phyloP scores from a whole-genome alignment of 495 filamentous ascomycete genomes.

The Daldinia loculata region DNA sequence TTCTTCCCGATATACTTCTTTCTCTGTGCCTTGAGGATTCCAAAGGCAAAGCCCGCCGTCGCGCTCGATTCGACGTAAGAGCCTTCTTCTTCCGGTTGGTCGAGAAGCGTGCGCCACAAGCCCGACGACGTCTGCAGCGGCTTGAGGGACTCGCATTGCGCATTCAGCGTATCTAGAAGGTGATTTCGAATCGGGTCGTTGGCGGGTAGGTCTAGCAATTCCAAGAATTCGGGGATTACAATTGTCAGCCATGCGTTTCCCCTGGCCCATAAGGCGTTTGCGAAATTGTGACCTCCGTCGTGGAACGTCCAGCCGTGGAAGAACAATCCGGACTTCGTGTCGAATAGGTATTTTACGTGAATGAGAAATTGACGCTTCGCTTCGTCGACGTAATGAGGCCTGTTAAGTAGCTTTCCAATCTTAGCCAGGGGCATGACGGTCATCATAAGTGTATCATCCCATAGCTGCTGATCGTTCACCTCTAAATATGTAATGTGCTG shows the following conservation, averaged over 20 bases:
- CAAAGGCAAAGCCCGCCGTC: constrained; percentile 78
- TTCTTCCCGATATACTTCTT: constrained; percentile 69
- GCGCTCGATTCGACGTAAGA: constrained; percentile 77
- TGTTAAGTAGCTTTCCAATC: constrained; percentile 70
- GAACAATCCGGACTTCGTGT: constrained; percentile 70
- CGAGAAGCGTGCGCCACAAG: constrained; percentile 74
- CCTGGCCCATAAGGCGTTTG: constrained; percentile 72
- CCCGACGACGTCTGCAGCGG: constrained; percentile 64
- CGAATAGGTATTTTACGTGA: constrained; percentile 77
- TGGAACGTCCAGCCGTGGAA: constrained; percentile 81
- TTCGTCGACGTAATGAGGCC: constrained; percentile 74
- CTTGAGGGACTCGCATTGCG: constrained; percentile 68
- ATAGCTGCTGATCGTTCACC: constrained; percentile 72
- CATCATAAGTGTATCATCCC: constrained; percentile 87
- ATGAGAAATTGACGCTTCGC: constrained; percentile 76
- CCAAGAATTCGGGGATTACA: constrained; percentile 75
- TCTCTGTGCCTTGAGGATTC: constrained; percentile 73
- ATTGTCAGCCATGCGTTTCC: constrained; percentile 76
- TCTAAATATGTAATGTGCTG: constrained; percentile 75
- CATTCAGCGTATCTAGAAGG: constrained; percentile 66
- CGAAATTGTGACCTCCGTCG: constrained; percentile 74
- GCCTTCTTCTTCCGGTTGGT: constrained; percentile 62
- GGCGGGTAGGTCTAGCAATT: constrained; percentile 65
- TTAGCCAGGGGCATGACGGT: constrained; percentile 78
- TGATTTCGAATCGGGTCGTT: constrained; percentile 68